Percentiles rank a stretch among this genome's conserved stretches.
phyloP scores from a whole-genome alignment of 805 yeast species.

The Ogataea siamensis region DNA sequence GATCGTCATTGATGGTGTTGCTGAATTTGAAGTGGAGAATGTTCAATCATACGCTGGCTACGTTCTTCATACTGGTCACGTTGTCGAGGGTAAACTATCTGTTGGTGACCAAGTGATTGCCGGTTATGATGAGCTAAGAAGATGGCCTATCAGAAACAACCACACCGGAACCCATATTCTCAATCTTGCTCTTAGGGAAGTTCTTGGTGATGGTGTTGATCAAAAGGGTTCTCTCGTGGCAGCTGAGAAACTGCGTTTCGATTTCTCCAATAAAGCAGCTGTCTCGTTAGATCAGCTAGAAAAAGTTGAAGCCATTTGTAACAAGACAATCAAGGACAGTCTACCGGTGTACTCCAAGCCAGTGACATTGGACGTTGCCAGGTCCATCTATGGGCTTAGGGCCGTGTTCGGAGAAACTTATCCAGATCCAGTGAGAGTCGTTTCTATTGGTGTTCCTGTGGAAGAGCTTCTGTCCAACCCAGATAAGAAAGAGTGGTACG shows the following conservation, averaged over 20 bases:
- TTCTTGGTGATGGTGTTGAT: constrained; percentile 83
- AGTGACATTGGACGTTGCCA: constrained; percentile 72
- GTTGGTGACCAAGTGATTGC: constrained; percentile 76
- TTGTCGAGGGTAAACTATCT: constrained; percentile 71
- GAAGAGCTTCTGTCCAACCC: constrained; percentile 77
- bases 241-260: constrained; percentile 92
- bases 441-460: constrained; percentile 89
- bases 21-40: constrained; percentile 87
- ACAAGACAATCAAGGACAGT: constrained; percentile 68
- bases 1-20: constrained; percentile 79
- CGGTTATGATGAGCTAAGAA: constrained; percentile 86
- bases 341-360: constrained; percentile 77
- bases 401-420: constrained; percentile 99
- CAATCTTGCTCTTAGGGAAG: constrained; percentile 83
- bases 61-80: constrained; percentile 88
- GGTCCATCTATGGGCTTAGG: constrained; percentile 77
- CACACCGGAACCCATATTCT: constrained; percentile 98
- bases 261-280: constrained; percentile 90
- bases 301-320: constrained; percentile 72
- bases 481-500: constrained; percentile 67
- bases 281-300: constrained; percentile 67
- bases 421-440: constrained; percentile 98
- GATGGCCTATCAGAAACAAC: constrained; percentile 95
- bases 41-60: constrained; percentile 94
- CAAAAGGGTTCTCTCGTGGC: constrained; percentile 98